Evolutionary conservation across 2,329 filamentous ascomycete genomes (phyloP), one percentile per base, ranked within the genome.

Genomic region (Coniella vitis): DNA sequence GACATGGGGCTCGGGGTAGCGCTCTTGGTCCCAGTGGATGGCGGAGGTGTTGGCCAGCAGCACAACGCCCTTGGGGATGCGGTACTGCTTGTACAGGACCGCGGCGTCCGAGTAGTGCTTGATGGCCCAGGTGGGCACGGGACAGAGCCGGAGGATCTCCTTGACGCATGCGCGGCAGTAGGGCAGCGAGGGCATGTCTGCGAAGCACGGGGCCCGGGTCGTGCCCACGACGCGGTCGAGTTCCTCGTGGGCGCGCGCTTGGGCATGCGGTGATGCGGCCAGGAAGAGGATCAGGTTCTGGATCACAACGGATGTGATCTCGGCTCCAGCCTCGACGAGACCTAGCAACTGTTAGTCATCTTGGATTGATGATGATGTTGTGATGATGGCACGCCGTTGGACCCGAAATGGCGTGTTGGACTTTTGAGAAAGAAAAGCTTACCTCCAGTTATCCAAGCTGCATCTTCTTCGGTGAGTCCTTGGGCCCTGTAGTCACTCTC

Each of bases 61-160:
- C 0, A 69, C 66, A 0, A 71, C 70, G 0, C 67, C 69, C 21
- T 66, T 63, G 2, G 72, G 72, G 29, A 75, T 74, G 19, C 65
- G 57, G 49, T 69, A 69, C 35, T 67, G 66, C 48, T 68, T 66
- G 56, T 72, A 74, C n/a, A 59, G 55, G 22, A 75, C 68, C 44
- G 73, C 69, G 43, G 67, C 64, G 4, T 67, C 72, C 1, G 65
- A 63, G 8, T 68, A 69, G 50, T 74, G 72, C n/a, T 65, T 65
- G 3, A 69, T 64, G 9, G 65, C 63, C 50, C 60, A 60, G 56
- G 59, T 61, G 7, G 47, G 43, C 54, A 46, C 32, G 2, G 47
- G 47, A n/a, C 37, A 34, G 13, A 49, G 21, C 12, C 47, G 40
- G 14, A 49, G 13, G 3, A 22, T 21, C 22, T 49, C 47, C 17